These are phyloP conservation scores for Blakeslea trispora DNA, from an alignment of 371 early-diverging fungal species.

Conservation along the genomic window DNA sequence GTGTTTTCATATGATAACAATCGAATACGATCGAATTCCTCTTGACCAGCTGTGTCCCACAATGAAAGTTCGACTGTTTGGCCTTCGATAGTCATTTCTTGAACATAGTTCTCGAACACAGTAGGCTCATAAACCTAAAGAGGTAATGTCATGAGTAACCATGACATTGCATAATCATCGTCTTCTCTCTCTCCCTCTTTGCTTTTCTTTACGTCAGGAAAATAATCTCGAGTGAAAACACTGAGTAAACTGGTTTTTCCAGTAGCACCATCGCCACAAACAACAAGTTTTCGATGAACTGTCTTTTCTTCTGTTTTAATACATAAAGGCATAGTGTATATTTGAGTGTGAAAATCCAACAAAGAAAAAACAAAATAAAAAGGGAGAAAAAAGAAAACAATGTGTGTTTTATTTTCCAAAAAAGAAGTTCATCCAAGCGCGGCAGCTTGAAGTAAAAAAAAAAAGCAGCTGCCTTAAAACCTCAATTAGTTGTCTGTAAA, in stretches of 20 bases:
- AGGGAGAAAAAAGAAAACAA: not conserved
- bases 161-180: constrained; percentile 3
- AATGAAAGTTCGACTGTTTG: constrained; percentile 80
- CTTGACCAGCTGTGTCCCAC: constrained; percentile 92
- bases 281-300: constrained; percentile 18
- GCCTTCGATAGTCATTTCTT: constrained; percentile 77
- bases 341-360: not conserved
- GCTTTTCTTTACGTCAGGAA: constrained; percentile 51
- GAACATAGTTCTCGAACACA: constrained; percentile 88
- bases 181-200: not conserved
- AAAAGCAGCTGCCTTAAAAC: too few relatives aligned
- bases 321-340: constrained; percentile 4
- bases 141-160: not conserved
- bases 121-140: constrained; percentile 64
- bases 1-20: constrained; percentile 54
- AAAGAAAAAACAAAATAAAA: not conserved
- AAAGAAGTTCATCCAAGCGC: too few relatives aligned
- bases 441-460: too few relatives aligned
- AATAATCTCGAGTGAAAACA: constrained; percentile 58
- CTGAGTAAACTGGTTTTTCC: constrained; percentile 66
- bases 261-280: constrained; percentile 66
- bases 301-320: constrained; percentile 2
- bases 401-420: too few relatives aligned
- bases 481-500: too few relatives aligned
- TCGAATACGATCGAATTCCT: constrained; percentile 62